A percentile compares a stretch with the other conserved stretches of the same genome.
phyloP scores from a whole-genome alignment of 192 early-diverging fungal genomes.

The Haplosporangium gracile region DNA sequence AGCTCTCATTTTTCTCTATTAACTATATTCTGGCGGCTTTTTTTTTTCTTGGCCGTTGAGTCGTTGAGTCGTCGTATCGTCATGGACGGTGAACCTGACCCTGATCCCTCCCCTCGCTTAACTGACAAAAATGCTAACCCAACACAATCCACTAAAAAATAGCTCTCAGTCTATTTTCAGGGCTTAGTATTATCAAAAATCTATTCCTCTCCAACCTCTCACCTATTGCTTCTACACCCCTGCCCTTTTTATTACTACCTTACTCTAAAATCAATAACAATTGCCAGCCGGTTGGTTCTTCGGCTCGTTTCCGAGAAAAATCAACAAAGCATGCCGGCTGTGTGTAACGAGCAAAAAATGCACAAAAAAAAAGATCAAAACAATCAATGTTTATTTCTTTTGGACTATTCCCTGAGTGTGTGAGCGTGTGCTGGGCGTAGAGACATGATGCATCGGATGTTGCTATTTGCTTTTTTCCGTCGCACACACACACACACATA shows the following conservation, averaged over 20 bases:
- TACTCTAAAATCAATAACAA: not conserved
- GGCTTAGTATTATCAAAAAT: not conserved
- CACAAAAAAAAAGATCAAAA: not conserved
- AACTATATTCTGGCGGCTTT: not conserved
- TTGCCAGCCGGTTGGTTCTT: not conserved
- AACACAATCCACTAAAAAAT: not conserved
- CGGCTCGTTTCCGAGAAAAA: constrained; percentile 1
- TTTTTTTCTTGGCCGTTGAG: not conserved
- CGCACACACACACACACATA: not conserved
- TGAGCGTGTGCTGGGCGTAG: not conserved
- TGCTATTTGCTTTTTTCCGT: constrained; percentile 5
- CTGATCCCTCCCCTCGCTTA: not conserved
- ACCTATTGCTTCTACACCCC: not conserved
- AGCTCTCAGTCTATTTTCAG: not conserved
- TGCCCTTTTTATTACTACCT: not conserved
- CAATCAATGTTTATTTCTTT: not conserved
- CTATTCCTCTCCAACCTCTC: not conserved
- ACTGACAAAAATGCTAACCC: not conserved
- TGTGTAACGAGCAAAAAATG: not conserved
- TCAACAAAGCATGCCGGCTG: not conserved
- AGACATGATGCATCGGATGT: not conserved
- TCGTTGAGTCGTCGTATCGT: not conserved
- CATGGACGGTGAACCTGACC: not conserved
- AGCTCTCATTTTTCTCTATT: not conserved
- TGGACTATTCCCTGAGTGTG: no score